Evolutionary conservation across 805 yeast genomes (phyloP).

Genomic region (Torulaspora indica): DNA sequence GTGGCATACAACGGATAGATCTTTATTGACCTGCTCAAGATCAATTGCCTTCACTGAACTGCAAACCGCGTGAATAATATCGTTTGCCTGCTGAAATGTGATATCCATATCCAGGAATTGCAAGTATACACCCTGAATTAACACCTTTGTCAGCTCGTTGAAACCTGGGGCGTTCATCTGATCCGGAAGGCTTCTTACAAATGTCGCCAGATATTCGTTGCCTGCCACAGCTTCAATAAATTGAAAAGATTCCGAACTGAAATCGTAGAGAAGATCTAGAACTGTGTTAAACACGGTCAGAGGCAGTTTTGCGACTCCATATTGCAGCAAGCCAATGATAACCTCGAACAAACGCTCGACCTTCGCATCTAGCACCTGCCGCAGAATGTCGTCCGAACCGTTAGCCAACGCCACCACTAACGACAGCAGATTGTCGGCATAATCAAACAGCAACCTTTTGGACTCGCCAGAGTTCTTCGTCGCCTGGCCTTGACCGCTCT

Average conservation of each 20-base stretch:
- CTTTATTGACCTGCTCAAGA: slow-evolving; percentile 32
- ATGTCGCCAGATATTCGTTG: slow-evolving; percentile 16
- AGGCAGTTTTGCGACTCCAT: slow-evolving; percentile 36
- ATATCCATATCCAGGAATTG: slow-evolving; percentile 36
- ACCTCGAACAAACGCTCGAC: slow-evolving; percentile 27
- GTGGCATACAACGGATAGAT: slow-evolving; percentile 13
- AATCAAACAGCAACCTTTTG: slow-evolving; percentile 52
- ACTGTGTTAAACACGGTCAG: slow-evolving; percentile 47
- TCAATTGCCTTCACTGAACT: slow-evolving; percentile 33
- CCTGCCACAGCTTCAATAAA: slow-evolving; percentile 39
- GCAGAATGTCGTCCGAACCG: slow-evolving; percentile 58
- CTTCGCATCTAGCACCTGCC: slow-evolving; percentile 34
- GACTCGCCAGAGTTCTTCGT: slow-evolving; percentile 36
- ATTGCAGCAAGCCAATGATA: slow-evolving; percentile 29
- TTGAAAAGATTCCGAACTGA: slow-evolving; percentile 53
- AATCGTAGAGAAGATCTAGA: slow-evolving; percentile 55
- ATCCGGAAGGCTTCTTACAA: slow-evolving; percentile 19
- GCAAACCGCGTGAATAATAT: slow-evolving; percentile 26
- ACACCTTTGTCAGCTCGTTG: slow-evolving; percentile 36
- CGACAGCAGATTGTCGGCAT: slow-evolving; percentile 67
- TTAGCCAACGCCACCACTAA: slow-evolving; percentile 62
- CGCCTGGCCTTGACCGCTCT: slow-evolving; percentile 17
- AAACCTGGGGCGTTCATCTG: slow-evolving; percentile 13
- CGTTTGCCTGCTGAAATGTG: slow-evolving; percentile 20
- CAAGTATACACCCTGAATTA: slow-evolving; percentile 38